A percentile compares a stretch with the other conserved stretches of the same genome.
Conservation (phyloP, 78 protist genomes). For the Thecamonas trahens region DNA sequence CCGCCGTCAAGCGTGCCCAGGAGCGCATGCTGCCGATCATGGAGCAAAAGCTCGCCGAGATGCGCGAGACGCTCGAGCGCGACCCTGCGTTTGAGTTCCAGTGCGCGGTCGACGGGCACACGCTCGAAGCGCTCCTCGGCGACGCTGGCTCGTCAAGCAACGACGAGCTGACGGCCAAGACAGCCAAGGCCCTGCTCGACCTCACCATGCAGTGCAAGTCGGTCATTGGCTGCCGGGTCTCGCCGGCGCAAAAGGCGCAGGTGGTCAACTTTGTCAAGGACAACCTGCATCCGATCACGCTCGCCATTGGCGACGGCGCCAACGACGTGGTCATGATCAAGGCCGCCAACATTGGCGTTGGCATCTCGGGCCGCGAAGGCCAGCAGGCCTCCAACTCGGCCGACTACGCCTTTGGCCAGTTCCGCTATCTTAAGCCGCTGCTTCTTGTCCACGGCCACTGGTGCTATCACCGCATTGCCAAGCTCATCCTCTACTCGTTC, state of each 20-base stretch:
- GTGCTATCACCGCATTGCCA: constrained; percentile 76
- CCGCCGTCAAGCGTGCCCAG: too few relatives aligned
- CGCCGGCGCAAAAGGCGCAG: constrained; percentile 81
- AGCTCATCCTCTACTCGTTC: constrained; percentile 68
- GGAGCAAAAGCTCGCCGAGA: too few relatives aligned
- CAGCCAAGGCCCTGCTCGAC: neutral
- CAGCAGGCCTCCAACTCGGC: constrained; percentile 58
- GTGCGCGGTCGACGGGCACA: too few relatives aligned
- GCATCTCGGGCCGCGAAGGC: constrained; percentile 34
- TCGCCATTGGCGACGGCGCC: constrained; percentile 84
- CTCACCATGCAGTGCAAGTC: constrained; percentile 39
- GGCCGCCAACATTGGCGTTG: constrained; percentile 58
- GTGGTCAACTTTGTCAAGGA: constrained; percentile 36
- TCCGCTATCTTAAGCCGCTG: constrained; percentile 12
- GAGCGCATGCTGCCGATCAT: too few relatives aligned
- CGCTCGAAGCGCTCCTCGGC: too few relatives aligned
- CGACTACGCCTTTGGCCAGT: constrained; percentile 53
- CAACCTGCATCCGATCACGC: constrained; percentile 23
- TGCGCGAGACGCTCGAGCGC: too few relatives aligned
- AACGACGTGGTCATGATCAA: constrained; percentile 74
- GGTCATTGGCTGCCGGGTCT: constrained; percentile 83
- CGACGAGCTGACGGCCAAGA: neutral
- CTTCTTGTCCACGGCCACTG: constrained; percentile 79
- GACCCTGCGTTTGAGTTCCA: too few relatives aligned
- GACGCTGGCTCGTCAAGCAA: too few relatives aligned